Percentiles rank a stretch among this genome's conserved stretches.
phyloP scores from a whole-genome alignment of 306 rosid genomes.

The Oxytropis ochrocephala region DNA sequence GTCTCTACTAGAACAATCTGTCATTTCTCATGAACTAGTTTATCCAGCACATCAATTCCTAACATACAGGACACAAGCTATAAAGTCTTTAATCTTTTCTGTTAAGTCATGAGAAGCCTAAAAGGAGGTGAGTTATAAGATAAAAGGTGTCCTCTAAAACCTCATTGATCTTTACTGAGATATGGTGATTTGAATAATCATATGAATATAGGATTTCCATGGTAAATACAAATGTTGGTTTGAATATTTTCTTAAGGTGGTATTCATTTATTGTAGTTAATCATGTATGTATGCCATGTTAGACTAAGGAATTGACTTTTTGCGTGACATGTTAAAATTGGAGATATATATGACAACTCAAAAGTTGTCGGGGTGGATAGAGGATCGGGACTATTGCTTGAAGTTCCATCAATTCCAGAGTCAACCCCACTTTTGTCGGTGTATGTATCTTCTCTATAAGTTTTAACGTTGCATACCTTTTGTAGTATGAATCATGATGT shows the following conservation, averaged over 20 bases:
- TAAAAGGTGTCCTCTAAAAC: neutral
- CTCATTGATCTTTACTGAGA: neutral
- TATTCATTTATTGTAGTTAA: neutral
- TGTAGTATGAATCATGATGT: neutral
- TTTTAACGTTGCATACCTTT: conserved; percentile 4
- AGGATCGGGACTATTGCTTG: conserved; percentile 76
- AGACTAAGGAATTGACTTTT: conserved; percentile 9
- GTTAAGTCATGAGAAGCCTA: neutral
- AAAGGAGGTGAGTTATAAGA: neutral
- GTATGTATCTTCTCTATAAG: conserved; percentile 39
- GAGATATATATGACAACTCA: conserved; percentile 71
- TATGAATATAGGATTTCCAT: neutral
- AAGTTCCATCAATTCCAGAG: conserved; percentile 61
- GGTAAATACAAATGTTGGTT: neutral
- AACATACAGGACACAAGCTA: neutral
- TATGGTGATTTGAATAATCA: neutral
- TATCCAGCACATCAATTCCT: neutral
- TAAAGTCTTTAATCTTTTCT: neutral
- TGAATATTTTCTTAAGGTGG: neutral
- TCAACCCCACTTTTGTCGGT: conserved; percentile 72
- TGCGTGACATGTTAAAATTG: conserved; percentile 66
- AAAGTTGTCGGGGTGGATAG: conserved; percentile 85
- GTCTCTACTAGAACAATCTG: neutral
- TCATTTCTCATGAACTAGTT: neutral
- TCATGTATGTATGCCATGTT: neutral